A percentile compares a stretch with the other conserved stretches of the same genome.
phyloP scores from a whole-genome alignment of 129 eudicot genomes.

The Flaveria bidentis region DNA sequence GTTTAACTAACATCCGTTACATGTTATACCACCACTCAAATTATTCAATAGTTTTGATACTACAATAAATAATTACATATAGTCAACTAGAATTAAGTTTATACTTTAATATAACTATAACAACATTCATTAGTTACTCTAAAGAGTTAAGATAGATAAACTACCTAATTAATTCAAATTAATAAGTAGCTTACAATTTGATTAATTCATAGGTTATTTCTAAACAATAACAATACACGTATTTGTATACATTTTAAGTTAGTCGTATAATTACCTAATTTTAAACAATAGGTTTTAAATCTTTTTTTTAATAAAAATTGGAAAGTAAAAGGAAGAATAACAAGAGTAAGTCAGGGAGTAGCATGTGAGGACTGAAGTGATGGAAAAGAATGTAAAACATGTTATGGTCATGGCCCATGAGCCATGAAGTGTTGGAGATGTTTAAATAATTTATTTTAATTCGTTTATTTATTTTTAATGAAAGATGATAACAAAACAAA shows the following conservation, averaged over 20 bases:
- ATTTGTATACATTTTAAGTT: background rate
- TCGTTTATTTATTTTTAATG: background rate
- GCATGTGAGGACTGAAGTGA: slow-evolving; percentile 19
- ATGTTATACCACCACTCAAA: background rate
- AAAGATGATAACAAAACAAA: slow-evolving; percentile 21
- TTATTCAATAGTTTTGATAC: no score
- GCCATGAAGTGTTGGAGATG: slow-evolving; percentile 24
- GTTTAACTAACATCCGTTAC: slow-evolving; percentile 16
- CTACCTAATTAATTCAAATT: background rate
- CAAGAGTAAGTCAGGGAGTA: slow-evolving; percentile 1
- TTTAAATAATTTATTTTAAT: background rate
- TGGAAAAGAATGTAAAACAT: slow-evolving; percentile 21
- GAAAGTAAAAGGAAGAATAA: slow-evolving; percentile 9
- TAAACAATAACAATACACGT: background rate
- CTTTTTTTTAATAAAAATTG: no score
- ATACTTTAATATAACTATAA: background rate
- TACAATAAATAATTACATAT: background rate
- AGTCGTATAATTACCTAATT: no score
- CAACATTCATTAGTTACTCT: background rate
- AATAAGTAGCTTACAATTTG: background rate
- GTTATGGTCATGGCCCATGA: slow-evolving; percentile 23
- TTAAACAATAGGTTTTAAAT: no score
- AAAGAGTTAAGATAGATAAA: background rate
- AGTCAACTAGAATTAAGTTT: slow-evolving; percentile 11
- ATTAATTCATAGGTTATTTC: background rate